Evolutionary conservation across 108 stramenopile species (phyloP), one percentile per base, ranked within the genome.

Genomic region (Schizochytrium sp.): DNA sequence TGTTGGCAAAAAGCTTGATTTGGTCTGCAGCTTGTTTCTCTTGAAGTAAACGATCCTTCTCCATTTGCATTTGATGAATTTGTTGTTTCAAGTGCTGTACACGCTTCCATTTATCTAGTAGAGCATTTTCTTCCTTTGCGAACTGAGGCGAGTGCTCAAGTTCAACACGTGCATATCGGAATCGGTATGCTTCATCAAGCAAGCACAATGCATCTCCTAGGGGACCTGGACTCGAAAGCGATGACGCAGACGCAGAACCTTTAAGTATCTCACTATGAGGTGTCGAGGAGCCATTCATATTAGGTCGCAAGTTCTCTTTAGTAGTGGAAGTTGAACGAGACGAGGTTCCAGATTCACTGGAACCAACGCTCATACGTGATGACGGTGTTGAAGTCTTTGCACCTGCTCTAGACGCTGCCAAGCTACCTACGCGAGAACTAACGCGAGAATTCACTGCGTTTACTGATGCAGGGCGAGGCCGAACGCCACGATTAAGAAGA

Each of bases 41-140:
- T 10, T 69, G 42, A 8, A 44, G 19, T 44, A 69, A 69, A 13
- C 64, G 64, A 15, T 69, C 64, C 28, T 38, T 7, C 15, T 69
- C 64, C 64, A 69, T 8, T 7, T 44, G 64, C 0, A 44, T 44
- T 44, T 69, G 42, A 0, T 69, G 64, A 28, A 69, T 8, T 44
- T 44, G 64, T 44, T 69, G 12, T 38, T 69, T 44, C 10, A 69
- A 44, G 5, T 8, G 42, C 64, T 69, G 64, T 0, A 69, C 64
- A 69, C 64, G 64, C 64, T 69, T 69, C 64, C 64, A 69, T 38
- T 69, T 44, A 8, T 69, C 64, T 44, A 69, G 12, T 44, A 69
- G 64, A 69, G 64, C 64, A 7, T 38, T 15, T 44, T 69, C 64
- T 69, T 69, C 64, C 8, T 69, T 5, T 7, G 8, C 64, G 15